Conservation (phyloP, 352 stramenopile genomes). For the Phytopythium sindhum region DNA sequence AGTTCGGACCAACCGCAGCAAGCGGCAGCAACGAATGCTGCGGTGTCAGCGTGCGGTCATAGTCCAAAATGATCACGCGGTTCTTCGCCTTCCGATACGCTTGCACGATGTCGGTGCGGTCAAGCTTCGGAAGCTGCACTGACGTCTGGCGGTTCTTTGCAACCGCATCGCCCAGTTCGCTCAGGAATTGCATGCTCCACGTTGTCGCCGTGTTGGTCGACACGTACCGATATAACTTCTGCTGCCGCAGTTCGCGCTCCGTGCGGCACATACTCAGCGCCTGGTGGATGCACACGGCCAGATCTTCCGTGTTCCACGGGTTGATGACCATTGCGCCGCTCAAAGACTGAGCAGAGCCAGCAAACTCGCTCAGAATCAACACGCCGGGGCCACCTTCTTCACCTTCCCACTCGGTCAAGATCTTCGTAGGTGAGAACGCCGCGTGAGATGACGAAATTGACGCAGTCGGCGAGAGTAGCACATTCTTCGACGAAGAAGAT, state of each 20-base stretch:
- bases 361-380: constrained; percentile 87
- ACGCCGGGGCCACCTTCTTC: constrained; percentile 81
- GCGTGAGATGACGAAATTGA: constrained; percentile 20
- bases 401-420: constrained; percentile 73
- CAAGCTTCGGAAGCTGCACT: constrained; percentile 56
- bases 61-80: constrained; percentile 87
- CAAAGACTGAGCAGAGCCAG: constrained; percentile 83
- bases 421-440: constrained; percentile 38
- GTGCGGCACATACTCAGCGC: constrained; percentile 80
- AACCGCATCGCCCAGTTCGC: constrained; percentile 59
- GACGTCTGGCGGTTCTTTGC: constrained; percentile 53
- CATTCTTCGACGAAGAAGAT: constrained; percentile 5
- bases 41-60: constrained; percentile 80
- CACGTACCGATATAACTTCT: constrained; percentile 89
- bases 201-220: constrained; percentile 78
- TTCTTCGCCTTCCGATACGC: constrained; percentile 71
- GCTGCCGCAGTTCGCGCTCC: constrained; percentile 83
- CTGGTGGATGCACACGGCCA: constrained; percentile 78
- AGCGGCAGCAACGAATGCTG: constrained; percentile 78
- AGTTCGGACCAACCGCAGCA: constrained; percentile 71
- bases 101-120: constrained; percentile 48
- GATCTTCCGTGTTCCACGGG: constrained; percentile 85
- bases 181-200: constrained; percentile 83
- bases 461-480: constrained; percentile 17
- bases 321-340: constrained; percentile 87